phyloP scores from a whole-genome alignment of 257 asterid species.

The Plantago major region DNA sequence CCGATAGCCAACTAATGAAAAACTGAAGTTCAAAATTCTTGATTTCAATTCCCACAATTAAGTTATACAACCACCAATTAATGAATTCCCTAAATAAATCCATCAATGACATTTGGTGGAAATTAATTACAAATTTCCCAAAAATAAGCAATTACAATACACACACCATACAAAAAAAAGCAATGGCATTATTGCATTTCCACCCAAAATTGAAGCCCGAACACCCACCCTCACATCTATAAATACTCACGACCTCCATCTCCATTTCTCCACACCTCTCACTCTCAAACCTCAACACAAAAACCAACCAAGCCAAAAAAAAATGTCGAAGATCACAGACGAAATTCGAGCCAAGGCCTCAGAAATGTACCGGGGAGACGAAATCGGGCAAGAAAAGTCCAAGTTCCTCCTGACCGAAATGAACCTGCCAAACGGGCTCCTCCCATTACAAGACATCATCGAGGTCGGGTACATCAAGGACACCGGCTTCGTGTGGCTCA shows the following conservation, averaged over 20 bases:
- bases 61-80: too few relatives aligned
- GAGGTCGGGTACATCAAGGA: slow-evolving; percentile 56
- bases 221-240: slow-evolving; percentile 1
- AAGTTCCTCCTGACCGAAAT: slow-evolving; percentile 44
- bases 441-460: slow-evolving; percentile 48
- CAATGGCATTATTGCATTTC: slow-evolving; percentile 5
- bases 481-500: slow-evolving; percentile 66
- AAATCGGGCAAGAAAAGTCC: slow-evolving; percentile 49
- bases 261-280: not conserved
- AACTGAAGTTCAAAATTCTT: too few relatives aligned
- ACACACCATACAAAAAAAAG: not conserved
- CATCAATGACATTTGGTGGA: too few relatives aligned
- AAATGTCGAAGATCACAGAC: slow-evolving; percentile 51
- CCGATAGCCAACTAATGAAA: too few relatives aligned
- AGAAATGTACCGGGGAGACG: slow-evolving; percentile 52
- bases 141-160: not conserved
- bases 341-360: slow-evolving; percentile 46
- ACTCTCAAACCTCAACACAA: not conserved
- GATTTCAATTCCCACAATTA: too few relatives aligned
- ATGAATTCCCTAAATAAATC: too few relatives aligned
- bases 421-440: slow-evolving; percentile 54
- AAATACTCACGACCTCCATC: not conserved
- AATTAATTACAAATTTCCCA: not conserved
- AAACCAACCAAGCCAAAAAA: too few relatives aligned
- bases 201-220: too few relatives aligned